A percentile compares a stretch with the other conserved stretches of the same genome.
Conservation (phyloP, 345 rosid species). For the Gossypium turneri region DNA sequence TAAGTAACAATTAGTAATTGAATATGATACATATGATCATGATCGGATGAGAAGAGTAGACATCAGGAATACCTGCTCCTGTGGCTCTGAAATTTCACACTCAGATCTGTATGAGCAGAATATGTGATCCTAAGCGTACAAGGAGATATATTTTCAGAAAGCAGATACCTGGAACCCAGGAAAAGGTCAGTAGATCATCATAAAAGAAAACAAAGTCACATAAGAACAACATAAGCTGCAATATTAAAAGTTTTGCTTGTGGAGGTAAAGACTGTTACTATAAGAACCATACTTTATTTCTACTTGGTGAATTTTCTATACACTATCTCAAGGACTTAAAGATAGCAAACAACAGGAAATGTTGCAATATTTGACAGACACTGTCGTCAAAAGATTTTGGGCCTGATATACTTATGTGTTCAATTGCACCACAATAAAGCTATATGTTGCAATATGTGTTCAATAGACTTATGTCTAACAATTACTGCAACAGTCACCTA, state of each 20-base stretch:
- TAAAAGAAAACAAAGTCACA: not conserved
- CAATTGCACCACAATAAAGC: constrained; percentile 23
- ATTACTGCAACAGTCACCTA: constrained; percentile 80
- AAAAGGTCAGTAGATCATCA: constrained; percentile 13
- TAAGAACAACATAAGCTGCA: not conserved
- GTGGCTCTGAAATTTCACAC: constrained; percentile 96
- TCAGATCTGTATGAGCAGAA: constrained; percentile 98
- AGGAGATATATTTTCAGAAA: constrained; percentile 63
- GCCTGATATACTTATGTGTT: constrained; percentile 6
- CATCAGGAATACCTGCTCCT: constrained; percentile 70
- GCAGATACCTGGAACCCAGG: constrained; percentile 65
- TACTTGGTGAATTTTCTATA: not conserved
- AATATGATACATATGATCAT: not conserved
- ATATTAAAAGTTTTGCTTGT: not conserved
- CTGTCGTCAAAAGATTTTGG: constrained; percentile 9
- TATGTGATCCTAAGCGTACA: constrained; percentile 91
- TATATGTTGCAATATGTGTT: constrained; percentile 34
- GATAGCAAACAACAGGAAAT: not conserved
- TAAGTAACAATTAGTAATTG: not conserved
- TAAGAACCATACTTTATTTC: constrained; percentile 7
- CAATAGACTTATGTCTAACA: constrained; percentile 32
- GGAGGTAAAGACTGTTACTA: not conserved
- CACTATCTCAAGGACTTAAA: constrained; percentile 4
- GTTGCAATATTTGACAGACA: not conserved
- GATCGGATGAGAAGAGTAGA: not conserved